A percentile compares a stretch with the other conserved stretches of the same genome.
Evolutionary conservation across 495 filamentous ascomycete species (phyloP).

Genomic region (Clavariopsis aquatica): DNA sequence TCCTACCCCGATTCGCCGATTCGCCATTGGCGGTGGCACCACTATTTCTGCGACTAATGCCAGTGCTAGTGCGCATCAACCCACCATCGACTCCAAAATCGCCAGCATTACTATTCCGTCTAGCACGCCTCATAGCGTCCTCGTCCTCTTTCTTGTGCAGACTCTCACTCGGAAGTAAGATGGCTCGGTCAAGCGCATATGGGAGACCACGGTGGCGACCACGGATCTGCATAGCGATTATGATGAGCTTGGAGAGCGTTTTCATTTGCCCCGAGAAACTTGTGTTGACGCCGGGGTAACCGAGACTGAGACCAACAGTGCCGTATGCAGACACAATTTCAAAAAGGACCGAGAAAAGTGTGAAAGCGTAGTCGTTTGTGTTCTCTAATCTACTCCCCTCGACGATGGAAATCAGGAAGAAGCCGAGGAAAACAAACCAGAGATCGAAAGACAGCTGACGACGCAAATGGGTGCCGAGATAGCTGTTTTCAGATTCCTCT

Average conservation of each 20-base stretch:
- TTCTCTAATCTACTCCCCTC: constrained; percentile 68
- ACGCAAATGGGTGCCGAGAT: constrained; percentile 84
- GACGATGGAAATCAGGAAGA: constrained; percentile 83
- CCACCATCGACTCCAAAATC: background rate
- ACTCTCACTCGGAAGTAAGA: constrained; percentile 76
- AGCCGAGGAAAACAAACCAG: constrained; percentile 88
- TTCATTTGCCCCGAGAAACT: constrained; percentile 80
- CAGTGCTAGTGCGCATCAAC: constrained; percentile 4
- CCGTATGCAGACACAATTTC: constrained; percentile 92
- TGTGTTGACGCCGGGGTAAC: constrained; percentile 71
- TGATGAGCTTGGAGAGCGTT: constrained; percentile 81
- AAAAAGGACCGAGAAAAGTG: constrained; percentile 80
- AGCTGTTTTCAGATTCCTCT: constrained; percentile 55
- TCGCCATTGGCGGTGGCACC: constrained; percentile 6
- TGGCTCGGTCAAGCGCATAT: constrained; percentile 87
- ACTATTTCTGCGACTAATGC: constrained; percentile 16
- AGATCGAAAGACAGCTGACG: constrained; percentile 90
- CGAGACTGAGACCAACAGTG: constrained; percentile 87
- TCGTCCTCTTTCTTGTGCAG: constrained; percentile 67
- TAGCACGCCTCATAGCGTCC: constrained; percentile 18
- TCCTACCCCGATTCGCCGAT: background rate
- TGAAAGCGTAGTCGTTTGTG: constrained; percentile 62
- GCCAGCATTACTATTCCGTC: constrained; percentile 1
- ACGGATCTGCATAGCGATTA: constrained; percentile 91
- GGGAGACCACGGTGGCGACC: constrained; percentile 90